These are phyloP conservation scores for Brasenia schreberi DNA, from an alignment of 164 flowering plant species.

Conservation along the genomic window DNA sequence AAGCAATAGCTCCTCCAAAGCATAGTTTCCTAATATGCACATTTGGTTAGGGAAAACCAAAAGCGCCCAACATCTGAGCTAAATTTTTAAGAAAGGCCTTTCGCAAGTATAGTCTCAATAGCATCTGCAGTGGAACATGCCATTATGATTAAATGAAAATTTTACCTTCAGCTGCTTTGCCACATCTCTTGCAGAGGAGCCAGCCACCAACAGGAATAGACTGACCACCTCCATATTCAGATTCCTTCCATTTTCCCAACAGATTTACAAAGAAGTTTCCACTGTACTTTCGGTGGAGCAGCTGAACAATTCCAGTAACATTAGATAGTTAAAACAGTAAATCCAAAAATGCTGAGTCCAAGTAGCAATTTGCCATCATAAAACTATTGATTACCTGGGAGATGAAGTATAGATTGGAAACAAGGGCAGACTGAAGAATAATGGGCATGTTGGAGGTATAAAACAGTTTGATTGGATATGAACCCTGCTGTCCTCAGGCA, in stretches of 20 bases:
- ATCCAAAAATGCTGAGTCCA: no score
- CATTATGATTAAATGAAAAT: background rate
- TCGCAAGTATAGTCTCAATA: no score
- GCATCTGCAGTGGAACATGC: background rate
- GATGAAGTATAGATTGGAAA: constrained; percentile 40
- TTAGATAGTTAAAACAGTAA: no score
- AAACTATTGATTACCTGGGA: constrained; percentile 22
- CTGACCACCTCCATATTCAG: constrained; percentile 37
- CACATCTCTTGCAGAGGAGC: constrained; percentile 75
- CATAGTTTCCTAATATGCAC: background rate
- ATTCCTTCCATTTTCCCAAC: constrained; percentile 38
- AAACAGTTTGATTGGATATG: constrained; percentile 45
- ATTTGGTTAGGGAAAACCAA: no score
- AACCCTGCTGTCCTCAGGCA: constrained; percentile 7
- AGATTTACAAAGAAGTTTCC: constrained; percentile 41
- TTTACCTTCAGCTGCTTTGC: constrained; percentile 77
- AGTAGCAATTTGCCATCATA: no score
- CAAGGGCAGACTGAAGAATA: constrained; percentile 46
- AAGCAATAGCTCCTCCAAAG: no score
- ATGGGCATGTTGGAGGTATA: constrained; percentile 55
- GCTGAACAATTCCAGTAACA: constrained; percentile 11
- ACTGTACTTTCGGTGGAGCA: constrained; percentile 34
- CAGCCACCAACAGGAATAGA: constrained; percentile 42
- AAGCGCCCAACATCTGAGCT: no score
- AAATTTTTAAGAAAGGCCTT: no score